Evolutionary conservation across 352 stramenopile genomes (phyloP).

Genomic region (Thraustochytrium sp.): DNA sequence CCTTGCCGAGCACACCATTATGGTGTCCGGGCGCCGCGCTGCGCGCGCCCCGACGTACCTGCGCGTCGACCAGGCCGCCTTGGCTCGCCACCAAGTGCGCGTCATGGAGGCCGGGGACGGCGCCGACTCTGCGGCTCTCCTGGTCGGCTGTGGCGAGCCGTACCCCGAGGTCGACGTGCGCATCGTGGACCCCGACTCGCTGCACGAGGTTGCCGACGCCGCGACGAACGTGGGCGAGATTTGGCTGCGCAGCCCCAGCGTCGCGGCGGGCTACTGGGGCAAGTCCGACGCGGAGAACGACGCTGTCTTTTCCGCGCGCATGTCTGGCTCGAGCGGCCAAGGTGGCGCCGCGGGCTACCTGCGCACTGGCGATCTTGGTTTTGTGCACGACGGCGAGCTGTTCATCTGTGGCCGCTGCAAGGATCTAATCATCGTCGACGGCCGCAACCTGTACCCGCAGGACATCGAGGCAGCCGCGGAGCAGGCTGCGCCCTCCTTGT

Average conservation of each 20-base stretch:
- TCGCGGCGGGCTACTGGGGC: slow-evolving; percentile 85
- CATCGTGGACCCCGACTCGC: slow-evolving; percentile 64
- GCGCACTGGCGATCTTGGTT: slow-evolving; percentile 92
- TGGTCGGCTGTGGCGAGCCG: slow-evolving; percentile 70
- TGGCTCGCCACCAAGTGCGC: slow-evolving; percentile 72
- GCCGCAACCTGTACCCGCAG: slow-evolving; percentile 97
- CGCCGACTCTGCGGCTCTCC: slow-evolving; percentile 51
- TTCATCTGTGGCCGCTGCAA: slow-evolving; percentile 98
- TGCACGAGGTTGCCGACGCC: slow-evolving; percentile 48
- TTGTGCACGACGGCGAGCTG: slow-evolving; percentile 71
- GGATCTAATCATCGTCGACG: slow-evolving; percentile 97
- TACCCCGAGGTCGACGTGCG: slow-evolving; percentile 66
- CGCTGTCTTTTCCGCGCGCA: slow-evolving; percentile 72
- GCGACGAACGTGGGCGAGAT: slow-evolving; percentile 65
- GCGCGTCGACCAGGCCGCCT: slow-evolving; percentile 58
- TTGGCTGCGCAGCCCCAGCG: slow-evolving; percentile 74
- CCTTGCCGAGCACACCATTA: slow-evolving; percentile 98
- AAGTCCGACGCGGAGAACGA: slow-evolving; percentile 64
- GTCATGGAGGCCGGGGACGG: slow-evolving; percentile 56
- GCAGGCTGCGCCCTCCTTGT: slow-evolving; percentile 54
- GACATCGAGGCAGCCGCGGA: slow-evolving; percentile 92
- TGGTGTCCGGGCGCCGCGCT: slow-evolving; percentile 86
- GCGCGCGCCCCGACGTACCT: slow-evolving; percentile 58
- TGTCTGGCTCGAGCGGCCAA: no score
- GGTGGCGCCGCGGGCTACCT: slow-evolving; percentile 61